Conservation (phyloP, 768 basidiomycete genomes). For the Pleurotus tuoliensis region DNA sequence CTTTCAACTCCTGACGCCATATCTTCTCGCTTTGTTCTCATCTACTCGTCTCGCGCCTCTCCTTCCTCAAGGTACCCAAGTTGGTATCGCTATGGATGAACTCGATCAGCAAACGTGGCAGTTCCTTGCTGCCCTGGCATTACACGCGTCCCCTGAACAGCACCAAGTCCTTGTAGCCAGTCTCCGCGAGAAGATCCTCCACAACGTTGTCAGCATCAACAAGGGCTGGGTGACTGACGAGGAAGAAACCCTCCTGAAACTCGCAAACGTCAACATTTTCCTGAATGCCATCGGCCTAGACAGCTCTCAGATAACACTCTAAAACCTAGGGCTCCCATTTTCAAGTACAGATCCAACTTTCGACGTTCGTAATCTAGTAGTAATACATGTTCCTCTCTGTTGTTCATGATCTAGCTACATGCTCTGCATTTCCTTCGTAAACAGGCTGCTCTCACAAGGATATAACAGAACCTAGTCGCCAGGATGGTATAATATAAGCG, state of each 20-base stretch:
- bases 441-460: conserved; percentile 2
- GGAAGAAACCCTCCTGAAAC: conserved; percentile 70
- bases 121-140: conserved; percentile 84
- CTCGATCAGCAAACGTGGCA: conserved; percentile 94
- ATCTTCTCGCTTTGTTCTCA: conserved; percentile 82
- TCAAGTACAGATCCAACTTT: not conserved
- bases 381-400: not conserved
- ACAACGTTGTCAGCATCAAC: conserved; percentile 78
- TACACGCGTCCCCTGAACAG: conserved; percentile 81
- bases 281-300: conserved; percentile 71
- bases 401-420: conserved; percentile 5
- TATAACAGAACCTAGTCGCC: conserved; percentile 3
- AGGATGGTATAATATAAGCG: not conserved
- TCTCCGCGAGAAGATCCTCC: conserved; percentile 90
- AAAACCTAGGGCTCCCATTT: conserved; percentile 15
- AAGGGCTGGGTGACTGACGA: conserved; percentile 72
- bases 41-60: conserved; percentile 65
- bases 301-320: conserved; percentile 67
- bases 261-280: conserved; percentile 92
- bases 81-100: conserved; percentile 46
- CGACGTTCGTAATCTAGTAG: not conserved
- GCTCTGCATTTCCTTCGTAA: conserved; percentile 1
- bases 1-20: conserved; percentile 73
- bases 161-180: conserved; percentile 84
- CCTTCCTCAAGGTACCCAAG: conserved; percentile 22